A percentile compares a stretch with the other conserved stretches of the same genome.
phyloP scores from a whole-genome alignment of 73 alveolate species.

The Paramecium bursaria region DNA sequence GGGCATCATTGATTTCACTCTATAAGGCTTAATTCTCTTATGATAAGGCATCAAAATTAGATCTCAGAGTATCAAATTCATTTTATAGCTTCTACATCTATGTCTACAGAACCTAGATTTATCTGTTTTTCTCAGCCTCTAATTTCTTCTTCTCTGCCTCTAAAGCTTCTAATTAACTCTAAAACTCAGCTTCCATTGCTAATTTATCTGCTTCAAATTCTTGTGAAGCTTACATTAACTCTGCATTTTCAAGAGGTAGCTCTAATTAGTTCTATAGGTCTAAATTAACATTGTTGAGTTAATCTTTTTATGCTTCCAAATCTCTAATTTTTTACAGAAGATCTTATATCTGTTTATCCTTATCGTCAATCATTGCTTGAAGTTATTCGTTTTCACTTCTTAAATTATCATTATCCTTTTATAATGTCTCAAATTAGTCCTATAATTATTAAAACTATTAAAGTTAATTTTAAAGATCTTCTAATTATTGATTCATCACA shows the following conservation, averaged over 20 bases:
- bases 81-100: conserved; percentile 18
- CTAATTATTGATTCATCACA: background rate
- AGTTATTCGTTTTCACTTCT: no score
- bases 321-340: background rate
- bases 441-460: conserved; percentile 26
- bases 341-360: conserved; percentile 43
- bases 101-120: conserved; percentile 2
- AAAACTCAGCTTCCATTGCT: background rate
- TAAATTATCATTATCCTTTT: conserved; percentile 20
- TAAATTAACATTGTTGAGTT: background rate
- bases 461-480: background rate
- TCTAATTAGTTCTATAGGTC: background rate
- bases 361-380: no score
- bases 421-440: conserved; percentile 8
- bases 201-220: conserved; percentile 11
- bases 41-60: conserved; percentile 9
- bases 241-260: background rate
- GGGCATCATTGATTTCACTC: background rate
- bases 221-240: background rate
- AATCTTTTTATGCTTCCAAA: conserved; percentile 15
- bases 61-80: conserved; percentile 29
- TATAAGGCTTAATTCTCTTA: background rate
- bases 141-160: background rate
- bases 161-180: background rate
- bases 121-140: background rate